Evolutionary conservation across 306 rosid genomes (phyloP).

Genomic region (Trifolium repens): DNA sequence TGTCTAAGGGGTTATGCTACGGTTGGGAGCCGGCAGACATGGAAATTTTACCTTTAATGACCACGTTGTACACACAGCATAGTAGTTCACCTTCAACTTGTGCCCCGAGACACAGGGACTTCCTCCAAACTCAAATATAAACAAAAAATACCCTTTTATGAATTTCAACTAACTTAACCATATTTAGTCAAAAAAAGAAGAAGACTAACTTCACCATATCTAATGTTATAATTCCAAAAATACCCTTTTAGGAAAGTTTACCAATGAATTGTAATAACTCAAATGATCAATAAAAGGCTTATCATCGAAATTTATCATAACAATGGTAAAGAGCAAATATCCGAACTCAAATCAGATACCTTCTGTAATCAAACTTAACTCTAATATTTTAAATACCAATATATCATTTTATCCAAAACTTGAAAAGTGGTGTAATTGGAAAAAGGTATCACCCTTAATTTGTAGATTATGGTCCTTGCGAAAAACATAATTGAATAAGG

Average conservation of each 20-base stretch:
- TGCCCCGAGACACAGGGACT: background rate
- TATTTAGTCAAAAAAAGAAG: too few relatives aligned
- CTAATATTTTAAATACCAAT: too few relatives aligned
- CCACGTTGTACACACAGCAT: constrained; percentile 5
- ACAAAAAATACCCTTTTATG: background rate
- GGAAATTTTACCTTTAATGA: constrained; percentile 22
- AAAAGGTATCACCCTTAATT: background rate
- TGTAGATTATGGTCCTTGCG: constrained; percentile 9
- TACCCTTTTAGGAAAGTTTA: background rate
- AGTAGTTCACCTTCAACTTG: constrained; percentile 14
- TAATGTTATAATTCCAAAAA: background rate
- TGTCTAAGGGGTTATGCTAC: background rate
- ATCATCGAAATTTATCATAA: background rate
- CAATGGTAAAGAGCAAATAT: background rate
- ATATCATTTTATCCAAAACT: background rate
- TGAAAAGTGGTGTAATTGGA: background rate
- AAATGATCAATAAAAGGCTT: background rate
- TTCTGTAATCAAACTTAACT: background rate
- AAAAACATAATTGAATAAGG: background rate
- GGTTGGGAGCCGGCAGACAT: background rate
- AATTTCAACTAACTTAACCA: background rate
- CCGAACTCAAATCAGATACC: background rate
- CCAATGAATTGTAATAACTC: background rate
- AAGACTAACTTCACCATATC: too few relatives aligned
- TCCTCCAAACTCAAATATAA: background rate